phyloP scores from a whole-genome alignment of 306 rosid genomes.

The Elaeagnus macrophylla region DNA sequence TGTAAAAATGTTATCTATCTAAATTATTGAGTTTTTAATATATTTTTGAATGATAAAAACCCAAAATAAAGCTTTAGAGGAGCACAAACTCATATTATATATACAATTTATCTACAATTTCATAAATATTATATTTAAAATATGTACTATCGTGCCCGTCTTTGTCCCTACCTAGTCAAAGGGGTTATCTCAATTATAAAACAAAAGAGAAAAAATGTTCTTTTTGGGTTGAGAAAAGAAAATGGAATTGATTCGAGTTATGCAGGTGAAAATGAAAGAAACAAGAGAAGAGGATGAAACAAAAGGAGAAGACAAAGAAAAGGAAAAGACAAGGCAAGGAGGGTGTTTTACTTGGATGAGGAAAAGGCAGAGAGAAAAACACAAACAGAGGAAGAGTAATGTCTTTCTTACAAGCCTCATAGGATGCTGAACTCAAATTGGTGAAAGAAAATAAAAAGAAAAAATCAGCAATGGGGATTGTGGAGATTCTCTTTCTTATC shows the following conservation, averaged over 20 bases:
- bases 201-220: neutral
- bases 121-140: no score
- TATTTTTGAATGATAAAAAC: no score
- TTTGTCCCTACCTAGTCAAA: no score
- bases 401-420: slow-evolving; percentile 22
- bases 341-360: slow-evolving; percentile 93
- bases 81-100: no score
- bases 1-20: no score
- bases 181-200: no score
- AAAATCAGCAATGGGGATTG: slow-evolving; percentile 6
- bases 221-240: slow-evolving; percentile 2
- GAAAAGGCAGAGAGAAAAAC: slow-evolving; percentile 43
- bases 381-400: slow-evolving; percentile 46
- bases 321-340: slow-evolving; percentile 29
- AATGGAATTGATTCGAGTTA: slow-evolving; percentile 23
- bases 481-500: slow-evolving; percentile 22
- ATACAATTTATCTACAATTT: no score
- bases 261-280: slow-evolving; percentile 59
- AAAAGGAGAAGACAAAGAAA: slow-evolving; percentile 18
- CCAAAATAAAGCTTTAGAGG: no score
- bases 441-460: slow-evolving; percentile 22
- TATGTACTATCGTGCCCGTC: no score
- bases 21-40: no score
- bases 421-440: slow-evolving; percentile 24
- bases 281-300: slow-evolving; percentile 34